Evolutionary conservation across 192 early-diverging fungal species (phyloP).

Genomic region (Radiomyces spectabilis): DNA sequence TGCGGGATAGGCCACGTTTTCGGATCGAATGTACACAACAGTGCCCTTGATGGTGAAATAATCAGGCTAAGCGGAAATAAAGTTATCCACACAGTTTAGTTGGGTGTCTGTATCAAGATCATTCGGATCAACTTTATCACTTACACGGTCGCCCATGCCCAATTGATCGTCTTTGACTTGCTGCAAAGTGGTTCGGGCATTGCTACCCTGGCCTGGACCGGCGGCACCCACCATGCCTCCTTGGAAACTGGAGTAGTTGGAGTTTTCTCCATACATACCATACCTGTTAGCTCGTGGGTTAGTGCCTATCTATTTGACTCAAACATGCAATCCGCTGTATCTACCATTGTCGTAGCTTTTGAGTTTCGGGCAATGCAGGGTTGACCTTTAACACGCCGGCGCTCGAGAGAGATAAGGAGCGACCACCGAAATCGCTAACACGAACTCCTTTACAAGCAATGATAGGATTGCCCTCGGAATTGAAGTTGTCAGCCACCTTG

Average conservation of each 20-base stretch:
- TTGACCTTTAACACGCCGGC: slow-evolving; percentile 46
- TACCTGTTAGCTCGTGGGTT: too few relatives aligned
- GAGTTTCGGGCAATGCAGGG: slow-evolving; percentile 74
- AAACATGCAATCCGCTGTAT: slow-evolving; percentile 8
- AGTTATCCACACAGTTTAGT: too few relatives aligned
- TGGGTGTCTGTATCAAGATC: too few relatives aligned
- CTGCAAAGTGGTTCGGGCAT: slow-evolving; percentile 53
- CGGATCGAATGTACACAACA: slow-evolving; percentile 66
- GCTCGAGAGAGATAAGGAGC: slow-evolving; percentile 44
- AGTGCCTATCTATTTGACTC: too few relatives aligned
- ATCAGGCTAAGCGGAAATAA: slow-evolving; percentile 38
- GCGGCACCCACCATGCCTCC: slow-evolving; percentile 19
- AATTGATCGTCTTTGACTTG: slow-evolving; percentile 63
- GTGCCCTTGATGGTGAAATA: slow-evolving; percentile 69
- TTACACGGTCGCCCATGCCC: slow-evolving; percentile 56
- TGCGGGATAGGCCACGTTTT: slow-evolving; percentile 74
- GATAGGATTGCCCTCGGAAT: slow-evolving; percentile 41
- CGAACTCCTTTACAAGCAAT: slow-evolving; percentile 80
- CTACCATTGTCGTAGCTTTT: slow-evolving; percentile 70
- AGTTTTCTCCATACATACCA: background rate
- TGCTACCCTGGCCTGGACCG: slow-evolving; percentile 15
- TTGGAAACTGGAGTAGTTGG: slow-evolving; percentile 24
- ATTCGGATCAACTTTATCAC: too few relatives aligned
- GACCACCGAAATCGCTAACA: slow-evolving; percentile 83
- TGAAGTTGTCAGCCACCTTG: slow-evolving; percentile 63